phyloP scores from a whole-genome alignment of 2,329 filamentous ascomycete species.

The Helicocarpus griseus region DNA sequence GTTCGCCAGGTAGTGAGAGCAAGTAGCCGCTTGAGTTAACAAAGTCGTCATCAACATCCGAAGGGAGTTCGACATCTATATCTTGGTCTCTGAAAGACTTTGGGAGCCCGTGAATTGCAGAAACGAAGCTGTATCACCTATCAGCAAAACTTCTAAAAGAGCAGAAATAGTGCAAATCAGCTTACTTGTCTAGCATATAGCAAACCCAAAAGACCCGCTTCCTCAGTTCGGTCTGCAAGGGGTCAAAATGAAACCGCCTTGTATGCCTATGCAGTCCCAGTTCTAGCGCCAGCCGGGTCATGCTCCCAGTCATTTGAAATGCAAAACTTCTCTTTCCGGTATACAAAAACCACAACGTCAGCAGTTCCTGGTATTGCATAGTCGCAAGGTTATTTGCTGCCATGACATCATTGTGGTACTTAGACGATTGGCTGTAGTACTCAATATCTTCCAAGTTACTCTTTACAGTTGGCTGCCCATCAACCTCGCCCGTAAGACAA shows the following conservation, averaged over 20 bases:
- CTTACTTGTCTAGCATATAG: constrained; percentile 10
- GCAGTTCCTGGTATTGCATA: constrained; percentile 10
- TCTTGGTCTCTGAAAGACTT: constrained; percentile 12
- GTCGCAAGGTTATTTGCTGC: constrained; percentile 6
- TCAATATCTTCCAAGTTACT: constrained; percentile 10
- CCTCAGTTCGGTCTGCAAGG: constrained; percentile 9
- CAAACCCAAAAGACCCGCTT: constrained; percentile 12
- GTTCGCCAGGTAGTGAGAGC: constrained; percentile 8
- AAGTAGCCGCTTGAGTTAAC: constrained; percentile 9
- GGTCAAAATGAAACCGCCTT: constrained; percentile 10
- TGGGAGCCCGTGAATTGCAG: constrained; percentile 8
- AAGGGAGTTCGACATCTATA: constrained; percentile 6
- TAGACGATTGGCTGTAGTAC: constrained; percentile 8
- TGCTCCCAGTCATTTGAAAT: constrained; percentile 9
- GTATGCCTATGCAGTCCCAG: constrained; percentile 11
- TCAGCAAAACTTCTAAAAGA: neutral
- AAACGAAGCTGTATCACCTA: constrained; percentile 3
- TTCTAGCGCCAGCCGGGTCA: constrained; percentile 10
- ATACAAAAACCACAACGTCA: constrained; percentile 10
- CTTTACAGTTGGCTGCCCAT: constrained; percentile 5
- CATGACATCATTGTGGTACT: constrained; percentile 7
- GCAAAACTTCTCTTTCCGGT: constrained; percentile 11
- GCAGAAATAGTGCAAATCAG: too few relatives aligned
- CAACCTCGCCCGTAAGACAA: constrained; percentile 4
- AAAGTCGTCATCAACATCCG: constrained; percentile 12